phyloP scores from a whole-genome alignment of 345 rosid genomes.

The Populus tremula region DNA sequence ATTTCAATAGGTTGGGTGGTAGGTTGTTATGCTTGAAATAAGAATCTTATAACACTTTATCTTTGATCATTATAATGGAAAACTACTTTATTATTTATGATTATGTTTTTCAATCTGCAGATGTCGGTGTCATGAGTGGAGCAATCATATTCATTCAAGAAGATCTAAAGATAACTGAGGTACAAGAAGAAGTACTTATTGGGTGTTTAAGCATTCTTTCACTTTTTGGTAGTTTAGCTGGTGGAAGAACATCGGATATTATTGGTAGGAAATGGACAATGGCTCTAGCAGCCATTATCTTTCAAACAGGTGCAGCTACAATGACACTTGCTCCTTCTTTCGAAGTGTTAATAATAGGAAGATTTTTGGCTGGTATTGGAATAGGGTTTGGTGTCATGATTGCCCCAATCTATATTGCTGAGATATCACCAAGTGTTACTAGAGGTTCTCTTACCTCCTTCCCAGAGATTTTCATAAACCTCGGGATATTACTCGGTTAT shows the following conservation, averaged over 20 bases:
- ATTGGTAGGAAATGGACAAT: slow-evolving; percentile 93
- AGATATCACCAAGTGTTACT: slow-evolving; percentile 62
- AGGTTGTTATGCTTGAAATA: neutral
- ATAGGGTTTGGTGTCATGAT: slow-evolving; percentile 91
- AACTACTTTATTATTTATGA: neutral
- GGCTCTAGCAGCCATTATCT: slow-evolving; percentile 81
- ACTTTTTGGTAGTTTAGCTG: slow-evolving; percentile 78
- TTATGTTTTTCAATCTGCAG: slow-evolving; percentile 37
- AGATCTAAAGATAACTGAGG: slow-evolving; percentile 74
- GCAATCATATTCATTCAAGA: slow-evolving; percentile 83
- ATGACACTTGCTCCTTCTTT: slow-evolving; percentile 83
- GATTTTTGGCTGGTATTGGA: slow-evolving; percentile 75
- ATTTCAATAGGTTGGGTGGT: neutral
- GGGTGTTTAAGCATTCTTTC: slow-evolving; percentile 78
- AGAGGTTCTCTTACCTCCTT: slow-evolving; percentile 84
- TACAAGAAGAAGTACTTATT: slow-evolving; percentile 72
- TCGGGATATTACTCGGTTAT: slow-evolving; percentile 85
- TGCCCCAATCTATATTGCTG: slow-evolving; percentile 85
- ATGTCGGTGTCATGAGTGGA: slow-evolving; percentile 96
- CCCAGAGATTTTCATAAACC: slow-evolving; percentile 78
- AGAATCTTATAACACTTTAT: neutral
- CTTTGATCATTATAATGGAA: neutral
- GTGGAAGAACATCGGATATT: slow-evolving; percentile 77
- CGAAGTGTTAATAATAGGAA: slow-evolving; percentile 62
- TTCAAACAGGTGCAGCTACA: slow-evolving; percentile 67